These are phyloP conservation scores for Talaromyces nanjingensis DNA, from an alignment of 495 filamentous ascomycete species.

Conservation along the genomic window DNA sequence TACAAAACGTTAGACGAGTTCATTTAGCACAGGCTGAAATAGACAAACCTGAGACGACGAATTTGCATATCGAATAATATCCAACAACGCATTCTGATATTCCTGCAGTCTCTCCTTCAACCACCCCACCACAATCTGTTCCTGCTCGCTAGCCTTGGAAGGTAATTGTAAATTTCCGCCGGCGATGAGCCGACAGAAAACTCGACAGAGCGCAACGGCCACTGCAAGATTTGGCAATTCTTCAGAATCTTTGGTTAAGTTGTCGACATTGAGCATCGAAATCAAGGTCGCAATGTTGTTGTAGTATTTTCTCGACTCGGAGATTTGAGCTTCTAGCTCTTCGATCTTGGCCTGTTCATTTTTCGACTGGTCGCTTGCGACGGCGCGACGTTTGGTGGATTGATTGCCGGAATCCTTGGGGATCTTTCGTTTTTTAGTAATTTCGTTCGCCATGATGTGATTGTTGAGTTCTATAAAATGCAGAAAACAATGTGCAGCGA, in stretches of 20 bases:
- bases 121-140: constrained; percentile 70
- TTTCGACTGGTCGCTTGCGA: constrained; percentile 33
- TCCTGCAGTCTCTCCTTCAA: constrained; percentile 65
- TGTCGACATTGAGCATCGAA: constrained; percentile 45
- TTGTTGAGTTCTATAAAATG: background rate
- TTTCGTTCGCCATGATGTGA: constrained; percentile 51
- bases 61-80: constrained; percentile 47
- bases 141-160: constrained; percentile 59
- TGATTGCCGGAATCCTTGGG: constrained; percentile 19
- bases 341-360: constrained; percentile 53
- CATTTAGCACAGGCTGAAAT: constrained; percentile 11
- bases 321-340: constrained; percentile 66
- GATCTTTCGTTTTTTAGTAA: constrained; percentile 35
- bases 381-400: constrained; percentile 38
- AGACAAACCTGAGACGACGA: constrained; percentile 32
- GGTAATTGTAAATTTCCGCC: constrained; percentile 61
- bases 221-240: constrained; percentile 46
- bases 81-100: constrained; percentile 52
- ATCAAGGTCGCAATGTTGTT: constrained; percentile 82
- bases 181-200: constrained; percentile 79
- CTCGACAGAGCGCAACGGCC: constrained; percentile 74
- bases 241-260: constrained; percentile 16
- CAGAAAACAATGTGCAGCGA: background rate
- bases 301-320: constrained; percentile 80
- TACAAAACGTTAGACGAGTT: constrained; percentile 22